Evolutionary conservation across 2,329 filamentous ascomycete species (phyloP).

Genomic region (Ophiostoma sp.): DNA sequence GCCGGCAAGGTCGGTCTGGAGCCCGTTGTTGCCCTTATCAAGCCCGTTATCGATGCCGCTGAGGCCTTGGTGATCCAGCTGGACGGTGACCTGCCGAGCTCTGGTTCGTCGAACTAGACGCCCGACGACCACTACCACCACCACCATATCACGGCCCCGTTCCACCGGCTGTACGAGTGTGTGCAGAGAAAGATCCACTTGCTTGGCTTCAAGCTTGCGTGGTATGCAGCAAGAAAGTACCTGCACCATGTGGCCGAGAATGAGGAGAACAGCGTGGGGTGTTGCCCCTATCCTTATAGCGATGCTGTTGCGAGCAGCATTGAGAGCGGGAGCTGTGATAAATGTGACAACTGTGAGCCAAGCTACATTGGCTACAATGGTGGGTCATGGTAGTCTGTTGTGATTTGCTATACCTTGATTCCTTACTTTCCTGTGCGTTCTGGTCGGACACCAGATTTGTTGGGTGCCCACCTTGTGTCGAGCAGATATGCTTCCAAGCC

Average conservation of each 20-base stretch:
- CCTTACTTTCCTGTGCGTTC: neutral
- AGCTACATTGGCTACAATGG: neutral
- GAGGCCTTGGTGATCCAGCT: constrained; percentile 18
- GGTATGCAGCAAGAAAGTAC: constrained; percentile 12
- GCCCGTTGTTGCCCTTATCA: constrained; percentile 1
- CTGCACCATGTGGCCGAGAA: neutral
- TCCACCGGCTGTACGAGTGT: neutral
- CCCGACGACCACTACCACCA: neutral
- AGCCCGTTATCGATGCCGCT: constrained; percentile 16
- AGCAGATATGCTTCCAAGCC: neutral
- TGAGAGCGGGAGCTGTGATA: neutral
- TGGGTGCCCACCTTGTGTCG: neutral
- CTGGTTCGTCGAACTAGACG: neutral
- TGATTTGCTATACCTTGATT: neutral
- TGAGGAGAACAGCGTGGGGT: neutral
- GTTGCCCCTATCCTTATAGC: neutral
- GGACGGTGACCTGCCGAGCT: constrained; percentile 7
- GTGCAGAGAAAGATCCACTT: neutral
- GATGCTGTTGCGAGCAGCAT: neutral
- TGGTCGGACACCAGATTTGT: neutral
- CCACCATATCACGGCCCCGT: neutral
- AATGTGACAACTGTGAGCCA: neutral
- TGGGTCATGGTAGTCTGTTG: neutral
- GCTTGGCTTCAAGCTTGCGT: constrained; percentile 7
- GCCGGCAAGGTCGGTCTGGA: constrained; percentile 16